Conservation (phyloP, 2,329 filamentous ascomycete genomes). For the Trichoderma hamatum region DNA sequence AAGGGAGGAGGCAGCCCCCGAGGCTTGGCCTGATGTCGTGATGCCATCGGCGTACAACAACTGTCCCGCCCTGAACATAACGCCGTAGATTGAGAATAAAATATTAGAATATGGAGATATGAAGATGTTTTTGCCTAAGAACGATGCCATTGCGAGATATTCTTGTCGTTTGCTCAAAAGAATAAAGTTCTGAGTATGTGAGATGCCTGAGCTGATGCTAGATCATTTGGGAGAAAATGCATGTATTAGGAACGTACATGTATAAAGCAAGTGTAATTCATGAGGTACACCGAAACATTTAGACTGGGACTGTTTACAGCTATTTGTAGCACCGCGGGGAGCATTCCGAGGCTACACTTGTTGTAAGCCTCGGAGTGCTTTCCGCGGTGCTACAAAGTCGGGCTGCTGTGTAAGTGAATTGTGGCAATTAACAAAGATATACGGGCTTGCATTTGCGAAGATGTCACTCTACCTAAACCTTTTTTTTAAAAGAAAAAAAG, state of each 20-base stretch:
- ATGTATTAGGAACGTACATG: neutral
- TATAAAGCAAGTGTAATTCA: neutral
- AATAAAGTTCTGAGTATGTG: neutral
- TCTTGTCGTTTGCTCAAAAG: neutral
- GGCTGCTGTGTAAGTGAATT: slow-evolving; percentile 3
- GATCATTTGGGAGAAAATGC: neutral
- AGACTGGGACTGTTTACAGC: neutral
- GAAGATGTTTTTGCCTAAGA: neutral
- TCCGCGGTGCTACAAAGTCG: too few species aligned
- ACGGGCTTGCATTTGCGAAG: neutral
- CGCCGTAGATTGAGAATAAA: neutral
- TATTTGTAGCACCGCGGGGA: neutral
- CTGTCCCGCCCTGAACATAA: neutral
- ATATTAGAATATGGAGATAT: neutral
- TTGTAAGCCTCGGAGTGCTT: too few species aligned
- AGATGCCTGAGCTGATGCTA: neutral
- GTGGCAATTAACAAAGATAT: neutral
- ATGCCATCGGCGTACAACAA: neutral
- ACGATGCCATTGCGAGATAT: neutral
- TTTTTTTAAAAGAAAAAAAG: too few species aligned
- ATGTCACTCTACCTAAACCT: neutral
- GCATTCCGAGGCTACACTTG: neutral
- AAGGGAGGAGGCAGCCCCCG: neutral
- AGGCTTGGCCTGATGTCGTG: neutral
- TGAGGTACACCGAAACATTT: neutral